Percentiles rank a stretch among this genome's conserved stretches.
Evolutionary conservation across 164 flowering plant species (phyloP).

Genomic region (Umbellularia californica): DNA sequence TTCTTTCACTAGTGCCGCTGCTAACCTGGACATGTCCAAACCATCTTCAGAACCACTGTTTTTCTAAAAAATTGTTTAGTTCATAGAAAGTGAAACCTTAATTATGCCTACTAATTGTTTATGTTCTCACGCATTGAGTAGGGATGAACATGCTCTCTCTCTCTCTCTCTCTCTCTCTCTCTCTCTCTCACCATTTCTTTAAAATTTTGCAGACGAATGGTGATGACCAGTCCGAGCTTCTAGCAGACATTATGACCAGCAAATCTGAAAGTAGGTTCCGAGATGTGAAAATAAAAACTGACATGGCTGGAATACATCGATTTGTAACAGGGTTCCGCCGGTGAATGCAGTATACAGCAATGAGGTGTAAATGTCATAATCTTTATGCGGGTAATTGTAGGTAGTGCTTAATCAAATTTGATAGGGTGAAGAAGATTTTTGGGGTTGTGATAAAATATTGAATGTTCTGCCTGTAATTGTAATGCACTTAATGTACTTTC

Average conservation of each 20-base stretch:
- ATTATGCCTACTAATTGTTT: neutral
- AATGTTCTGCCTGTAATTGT: too few species aligned
- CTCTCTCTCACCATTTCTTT: too few species aligned
- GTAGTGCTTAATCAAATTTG: too few species aligned
- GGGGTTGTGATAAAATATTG: too few species aligned
- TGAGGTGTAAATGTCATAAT: neutral
- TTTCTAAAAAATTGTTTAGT: too few species aligned
- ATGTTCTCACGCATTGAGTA: neutral
- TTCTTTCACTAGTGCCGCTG: too few species aligned
- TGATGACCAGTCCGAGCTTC: conserved; percentile 56
- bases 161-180: neutral
- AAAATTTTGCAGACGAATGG: conserved; percentile 68
- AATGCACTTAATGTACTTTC: too few species aligned
- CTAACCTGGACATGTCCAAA: too few species aligned
- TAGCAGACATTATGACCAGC: conserved; percentile 42
- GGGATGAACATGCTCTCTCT: neutral
- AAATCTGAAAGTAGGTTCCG: conserved; percentile 26
- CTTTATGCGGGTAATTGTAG: neutral
- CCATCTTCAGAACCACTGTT: too few species aligned
- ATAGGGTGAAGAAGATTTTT: too few species aligned
- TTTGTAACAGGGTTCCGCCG: conserved; percentile 57
- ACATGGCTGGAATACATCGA: conserved; percentile 68
- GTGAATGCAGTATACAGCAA: neutral
- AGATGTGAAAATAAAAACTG: conserved; percentile 43
- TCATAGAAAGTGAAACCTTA: neutral